These are phyloP conservation scores for Lipomyces yamanashiensis DNA, from an alignment of 805 yeast genomes.

Conservation along the genomic window DNA sequence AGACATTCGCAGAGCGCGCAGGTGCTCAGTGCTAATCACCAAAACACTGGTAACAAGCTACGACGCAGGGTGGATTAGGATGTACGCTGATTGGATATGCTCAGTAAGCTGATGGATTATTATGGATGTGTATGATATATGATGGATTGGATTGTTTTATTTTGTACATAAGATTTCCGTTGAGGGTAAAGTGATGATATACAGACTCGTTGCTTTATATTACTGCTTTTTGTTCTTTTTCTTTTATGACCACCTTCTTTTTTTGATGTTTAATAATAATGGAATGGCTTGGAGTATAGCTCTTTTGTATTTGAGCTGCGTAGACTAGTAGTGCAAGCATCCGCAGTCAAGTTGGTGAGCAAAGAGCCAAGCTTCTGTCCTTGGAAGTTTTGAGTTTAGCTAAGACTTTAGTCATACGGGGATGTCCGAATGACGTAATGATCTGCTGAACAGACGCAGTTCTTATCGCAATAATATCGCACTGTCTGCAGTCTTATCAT, in stretches of 20 bases:
- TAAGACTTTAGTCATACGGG: not conserved
- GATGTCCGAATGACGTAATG: not conserved
- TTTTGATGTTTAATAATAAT: too few species aligned
- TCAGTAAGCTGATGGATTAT: not conserved
- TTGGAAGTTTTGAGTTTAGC: not conserved
- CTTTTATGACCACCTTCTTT: not conserved
- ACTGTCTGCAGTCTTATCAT: too few species aligned
- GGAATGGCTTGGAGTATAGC: not conserved
- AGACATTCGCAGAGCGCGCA: constrained; percentile 8
- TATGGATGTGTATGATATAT: not conserved
- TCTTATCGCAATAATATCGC: too few species aligned
- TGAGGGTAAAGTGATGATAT: not conserved
- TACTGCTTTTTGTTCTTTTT: not conserved
- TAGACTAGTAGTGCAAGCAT: too few species aligned
- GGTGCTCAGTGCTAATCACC: not conserved
- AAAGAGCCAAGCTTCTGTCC: too few species aligned
- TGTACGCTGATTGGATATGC: not conserved
- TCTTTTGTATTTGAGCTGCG: not conserved
- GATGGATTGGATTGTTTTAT: not conserved
- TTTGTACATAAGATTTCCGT: not conserved
- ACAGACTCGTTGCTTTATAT: not conserved
- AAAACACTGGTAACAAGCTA: not conserved
- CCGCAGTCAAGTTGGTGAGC: too few species aligned
- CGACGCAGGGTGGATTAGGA: not conserved
- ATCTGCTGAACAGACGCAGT: too few species aligned